These are phyloP conservation scores for Mucor irregularis DNA, from an alignment of 371 early-diverging fungal species.

Conservation along the genomic window DNA sequence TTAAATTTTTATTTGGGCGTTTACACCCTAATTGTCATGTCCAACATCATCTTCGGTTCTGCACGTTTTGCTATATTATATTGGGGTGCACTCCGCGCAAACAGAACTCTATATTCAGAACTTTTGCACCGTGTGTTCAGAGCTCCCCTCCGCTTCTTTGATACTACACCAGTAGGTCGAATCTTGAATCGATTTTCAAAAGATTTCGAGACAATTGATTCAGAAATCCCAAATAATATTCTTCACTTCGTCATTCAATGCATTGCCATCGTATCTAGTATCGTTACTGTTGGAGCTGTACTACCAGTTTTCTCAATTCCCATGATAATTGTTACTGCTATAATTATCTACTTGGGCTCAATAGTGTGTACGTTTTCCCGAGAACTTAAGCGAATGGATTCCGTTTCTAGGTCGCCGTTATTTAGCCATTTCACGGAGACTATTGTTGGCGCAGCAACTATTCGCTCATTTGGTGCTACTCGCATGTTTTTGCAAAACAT, in stretches of 20 bases:
- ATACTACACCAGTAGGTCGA: conserved; percentile 61
- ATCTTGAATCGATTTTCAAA: conserved; percentile 74
- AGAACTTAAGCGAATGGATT: conserved; percentile 81
- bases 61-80: conserved; percentile 42
- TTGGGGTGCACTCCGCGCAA: conserved; percentile 43
- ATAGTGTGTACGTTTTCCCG: conserved; percentile 74
- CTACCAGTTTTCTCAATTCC: conserved; percentile 61
- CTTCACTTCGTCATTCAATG: conserved; percentile 59
- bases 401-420: conserved; percentile 74
- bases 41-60: conserved; percentile 32
- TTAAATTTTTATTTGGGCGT: conserved; percentile 34
- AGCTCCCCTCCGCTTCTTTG: conserved; percentile 43
- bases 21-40: conserved; percentile 46
- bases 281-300: conserved; percentile 60
- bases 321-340: conserved; percentile 38
- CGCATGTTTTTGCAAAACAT: conserved; percentile 57
- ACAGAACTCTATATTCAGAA: conserved; percentile 13
- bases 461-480: conserved; percentile 75
- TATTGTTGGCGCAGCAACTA: conserved; percentile 67
- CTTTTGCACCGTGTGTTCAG: conserved; percentile 29
- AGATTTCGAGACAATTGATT: conserved; percentile 52
- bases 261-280: conserved; percentile 56
- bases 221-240: conserved; percentile 42
- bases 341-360: conserved; percentile 51
- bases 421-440: conserved; percentile 79